Evolutionary conservation across 2,329 filamentous ascomycete genomes (phyloP).

Genomic region (Aspergillus felis): DNA sequence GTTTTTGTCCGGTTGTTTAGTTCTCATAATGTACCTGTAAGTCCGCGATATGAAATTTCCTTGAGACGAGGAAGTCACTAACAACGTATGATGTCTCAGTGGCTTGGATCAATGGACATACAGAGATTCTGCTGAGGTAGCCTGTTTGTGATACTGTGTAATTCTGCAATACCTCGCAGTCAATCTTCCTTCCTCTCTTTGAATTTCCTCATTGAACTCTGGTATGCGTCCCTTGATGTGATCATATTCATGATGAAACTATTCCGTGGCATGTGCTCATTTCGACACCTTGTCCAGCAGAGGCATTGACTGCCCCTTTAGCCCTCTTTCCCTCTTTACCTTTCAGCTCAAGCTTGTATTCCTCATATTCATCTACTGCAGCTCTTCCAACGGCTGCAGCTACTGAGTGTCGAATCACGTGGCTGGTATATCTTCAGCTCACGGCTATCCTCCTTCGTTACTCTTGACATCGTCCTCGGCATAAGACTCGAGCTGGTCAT

Average conservation of each 20-base stretch:
- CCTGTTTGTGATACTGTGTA: constrained; percentile 26
- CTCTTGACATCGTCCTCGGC: constrained; percentile 4
- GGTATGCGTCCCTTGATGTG: constrained; percentile 14
- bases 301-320: constrained; percentile 32
- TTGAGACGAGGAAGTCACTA: constrained; percentile 2
- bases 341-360: constrained; percentile 8
- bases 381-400: constrained; percentile 1
- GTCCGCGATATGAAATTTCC: constrained; percentile 10
- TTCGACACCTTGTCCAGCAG: constrained; percentile 10
- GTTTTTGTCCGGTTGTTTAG: constrained; percentile 8
- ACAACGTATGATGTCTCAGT: constrained; percentile 11
- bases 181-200: constrained; percentile 19
- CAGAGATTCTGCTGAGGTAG: constrained; percentile 15
- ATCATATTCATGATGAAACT: constrained; percentile 1
- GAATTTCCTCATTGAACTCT: constrained; percentile 8
- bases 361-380: constrained; percentile 5
- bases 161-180: constrained; percentile 7
- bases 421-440: constrained; percentile 1
- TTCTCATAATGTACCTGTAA: constrained; percentile 13
- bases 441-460: constrained; percentile 4
- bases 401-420: not conserved
- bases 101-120: constrained; percentile 9
- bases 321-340: constrained; percentile 17
- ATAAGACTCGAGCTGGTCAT: constrained; percentile 10
- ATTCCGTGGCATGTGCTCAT: constrained; percentile 5